Evolutionary conservation across 2,329 filamentous ascomycete genomes (phyloP), one percentile per base, ranked within the genome.

Genomic region (Diaporthe vexans): DNA sequence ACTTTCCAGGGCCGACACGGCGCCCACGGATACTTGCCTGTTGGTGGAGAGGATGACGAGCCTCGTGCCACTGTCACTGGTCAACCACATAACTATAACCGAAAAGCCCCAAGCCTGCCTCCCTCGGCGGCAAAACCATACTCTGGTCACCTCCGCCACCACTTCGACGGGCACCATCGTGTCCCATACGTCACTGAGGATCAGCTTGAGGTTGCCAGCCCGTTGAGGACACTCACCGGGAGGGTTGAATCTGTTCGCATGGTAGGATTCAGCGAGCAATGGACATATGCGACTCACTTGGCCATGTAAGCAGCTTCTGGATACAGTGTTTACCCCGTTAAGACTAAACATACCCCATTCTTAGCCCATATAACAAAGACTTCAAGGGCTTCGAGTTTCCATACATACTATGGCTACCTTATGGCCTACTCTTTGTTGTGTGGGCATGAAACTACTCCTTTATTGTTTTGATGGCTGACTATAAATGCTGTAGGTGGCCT

Each of bases 261-360:
- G 72, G 82, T 80, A 29, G 84, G 84, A 2, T 84, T 85, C 75
- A 79, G 77, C 73, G 79, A 82, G 17, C 17, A 61, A 0, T 84
- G 83, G 74, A 80, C 81, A 0, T 72, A 78, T 35, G 29, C n/a
- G 58, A 67, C 61, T n/a, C 63, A 71, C 43, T 19, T 51, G 24
- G 51, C 51, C 11, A 51, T 76, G 37, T 40, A 40, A 40, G 37
- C 10, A 40, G 4, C 37, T 40, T 40, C 37, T 40, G 13, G 37
- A 13, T 13, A 15, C 37, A 40, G 13, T 13, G 13, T 11, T 40
- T 15, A 40, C 37, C 37, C 37, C 37, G 13, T 13, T 13, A 2
- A 15, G 11, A 40, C 11, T 13, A 15, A 40, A 40, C 10, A 40
- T 40, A 40, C 10, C 37, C 37, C 10, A 40, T 5, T 40, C 11